phyloP scores from a whole-genome alignment of 169 alveolate species.

The Plasmodium relictum region DNA sequence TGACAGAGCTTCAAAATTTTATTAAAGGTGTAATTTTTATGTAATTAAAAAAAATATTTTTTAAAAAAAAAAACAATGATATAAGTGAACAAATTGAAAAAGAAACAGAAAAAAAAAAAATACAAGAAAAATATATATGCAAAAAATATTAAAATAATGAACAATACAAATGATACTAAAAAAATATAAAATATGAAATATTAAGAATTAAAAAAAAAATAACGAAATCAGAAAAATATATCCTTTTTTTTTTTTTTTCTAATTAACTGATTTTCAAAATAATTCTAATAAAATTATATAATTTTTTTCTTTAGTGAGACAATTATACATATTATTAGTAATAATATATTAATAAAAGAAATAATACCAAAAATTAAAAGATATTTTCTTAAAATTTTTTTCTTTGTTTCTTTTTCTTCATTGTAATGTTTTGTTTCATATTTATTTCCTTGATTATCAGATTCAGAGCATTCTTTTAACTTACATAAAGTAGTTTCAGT shows the following conservation, averaged over 20 bases:
- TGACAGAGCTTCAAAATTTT: not conserved
- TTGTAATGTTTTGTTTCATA: not conserved
- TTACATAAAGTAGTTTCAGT: constrained; percentile 49
- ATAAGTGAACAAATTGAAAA: not conserved
- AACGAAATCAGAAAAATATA: not conserved
- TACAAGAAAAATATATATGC: no score
- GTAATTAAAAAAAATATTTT: not conserved
- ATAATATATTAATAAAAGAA: constrained; percentile 21
- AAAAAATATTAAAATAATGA: no score
- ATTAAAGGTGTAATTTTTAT: not conserved
- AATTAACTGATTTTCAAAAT: no score
- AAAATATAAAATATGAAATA: not conserved
- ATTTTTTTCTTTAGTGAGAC: constrained; percentile 51
- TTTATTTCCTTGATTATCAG: constrained; percentile 2
- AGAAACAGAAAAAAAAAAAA: no score
- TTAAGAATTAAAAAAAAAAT: not conserved
- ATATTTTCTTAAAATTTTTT: not conserved
- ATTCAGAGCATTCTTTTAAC: constrained; percentile 1
- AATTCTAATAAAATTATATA: not conserved
- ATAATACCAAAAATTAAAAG: constrained; percentile 38
- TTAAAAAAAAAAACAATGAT: not conserved
- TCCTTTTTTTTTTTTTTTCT: not conserved
- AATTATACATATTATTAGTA: constrained; percentile 28
- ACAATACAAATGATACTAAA: no score
- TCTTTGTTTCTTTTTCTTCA: constrained; percentile 10